Conservation (phyloP, 192 early-diverging fungal species). For the Podochytrium sp. region DNA sequence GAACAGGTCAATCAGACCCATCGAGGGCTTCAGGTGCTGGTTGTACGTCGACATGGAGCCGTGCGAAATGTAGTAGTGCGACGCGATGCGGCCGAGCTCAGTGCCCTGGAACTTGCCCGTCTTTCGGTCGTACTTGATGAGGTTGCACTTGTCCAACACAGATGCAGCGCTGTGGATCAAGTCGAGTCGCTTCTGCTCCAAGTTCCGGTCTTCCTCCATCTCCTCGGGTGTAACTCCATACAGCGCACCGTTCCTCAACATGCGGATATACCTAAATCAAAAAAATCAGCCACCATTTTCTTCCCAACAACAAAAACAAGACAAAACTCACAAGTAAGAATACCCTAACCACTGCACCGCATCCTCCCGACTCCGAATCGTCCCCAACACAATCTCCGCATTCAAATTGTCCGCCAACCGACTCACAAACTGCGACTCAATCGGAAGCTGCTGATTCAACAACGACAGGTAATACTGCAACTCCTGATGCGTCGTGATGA, state of each 20-base stretch:
- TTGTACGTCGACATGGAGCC: conserved; percentile 93
- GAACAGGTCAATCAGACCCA: conserved; percentile 89
- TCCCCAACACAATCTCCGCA: conserved; percentile 95
- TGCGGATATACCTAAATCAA: conserved; percentile 76
- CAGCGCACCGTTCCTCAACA: conserved; percentile 87
- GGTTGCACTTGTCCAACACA: conserved; percentile 84
- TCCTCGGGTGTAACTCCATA: conserved; percentile 80
- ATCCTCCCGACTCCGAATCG: conserved; percentile 87
- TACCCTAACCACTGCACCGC: conserved; percentile 96
- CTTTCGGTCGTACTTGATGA: conserved; percentile 95
- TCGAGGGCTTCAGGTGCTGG: conserved; percentile 88
- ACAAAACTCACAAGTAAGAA: conserved; percentile 69
- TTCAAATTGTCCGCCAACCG: conserved; percentile 90
- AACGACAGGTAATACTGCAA: conserved; percentile 95
- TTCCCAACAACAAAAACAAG: background rate
- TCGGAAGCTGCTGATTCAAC: conserved; percentile 94
- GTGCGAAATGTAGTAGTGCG: conserved; percentile 95
- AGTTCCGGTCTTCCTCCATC: conserved; percentile 73
- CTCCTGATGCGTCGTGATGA: conserved; percentile 91
- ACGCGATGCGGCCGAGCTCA: conserved; percentile 93
- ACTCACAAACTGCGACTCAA: conserved; percentile 92
- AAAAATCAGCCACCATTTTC: background rate
- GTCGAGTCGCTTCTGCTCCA: conserved; percentile 86
- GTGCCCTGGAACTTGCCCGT: conserved; percentile 88
- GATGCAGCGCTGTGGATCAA: conserved; percentile 86